phyloP scores from a whole-genome alignment of 1,284 basidiomycete genomes.

The Ganoderma sinense region DNA sequence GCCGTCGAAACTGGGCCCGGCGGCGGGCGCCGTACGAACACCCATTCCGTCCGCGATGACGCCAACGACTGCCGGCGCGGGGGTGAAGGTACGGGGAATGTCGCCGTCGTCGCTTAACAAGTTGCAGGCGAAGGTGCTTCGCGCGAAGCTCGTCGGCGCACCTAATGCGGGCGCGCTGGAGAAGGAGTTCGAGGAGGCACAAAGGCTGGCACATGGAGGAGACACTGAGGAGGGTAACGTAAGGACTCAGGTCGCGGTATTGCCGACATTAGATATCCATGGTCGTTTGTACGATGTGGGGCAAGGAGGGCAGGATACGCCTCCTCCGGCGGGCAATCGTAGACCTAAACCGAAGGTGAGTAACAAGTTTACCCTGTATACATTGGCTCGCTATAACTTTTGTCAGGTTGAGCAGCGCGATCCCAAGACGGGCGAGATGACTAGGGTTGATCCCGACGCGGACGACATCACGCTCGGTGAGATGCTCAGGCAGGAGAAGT shows the following conservation, averaged over 20 bases:
- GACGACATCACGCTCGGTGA: conserved; percentile 89
- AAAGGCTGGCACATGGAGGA: conserved; percentile 56
- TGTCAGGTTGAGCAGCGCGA: conserved; percentile 89
- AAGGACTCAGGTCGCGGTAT: conserved; percentile 75
- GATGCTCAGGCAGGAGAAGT: conserved; percentile 91
- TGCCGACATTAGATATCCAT: conserved; percentile 90
- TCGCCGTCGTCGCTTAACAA: conserved; percentile 88
- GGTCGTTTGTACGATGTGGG: conserved; percentile 95
- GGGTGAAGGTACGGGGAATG: conserved; percentile 53
- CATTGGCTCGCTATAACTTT: conserved; percentile 4
- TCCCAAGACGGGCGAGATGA: conserved; percentile 84
- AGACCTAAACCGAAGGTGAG: conserved; percentile 81
- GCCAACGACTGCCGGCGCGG: conserved; percentile 57
- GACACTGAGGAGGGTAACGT: conserved; percentile 53
- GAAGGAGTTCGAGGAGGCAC: conserved; percentile 81
- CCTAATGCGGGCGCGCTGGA: conserved; percentile 81
- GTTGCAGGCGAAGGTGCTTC: conserved; percentile 91
- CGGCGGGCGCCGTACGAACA: conserved; percentile 56
- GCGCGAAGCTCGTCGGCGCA: conserved; percentile 86
- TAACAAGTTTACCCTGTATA: neutral
- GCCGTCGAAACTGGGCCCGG: conserved; percentile 56
- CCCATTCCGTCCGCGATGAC: conserved; percentile 92
- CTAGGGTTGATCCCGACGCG: conserved; percentile 90
- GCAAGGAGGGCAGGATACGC: conserved; percentile 61
- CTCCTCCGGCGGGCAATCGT: conserved; percentile 68